Base-by-base conservation (phyloP, 768 basidiomycete species). In the Lentinus tigrinus region DNA sequence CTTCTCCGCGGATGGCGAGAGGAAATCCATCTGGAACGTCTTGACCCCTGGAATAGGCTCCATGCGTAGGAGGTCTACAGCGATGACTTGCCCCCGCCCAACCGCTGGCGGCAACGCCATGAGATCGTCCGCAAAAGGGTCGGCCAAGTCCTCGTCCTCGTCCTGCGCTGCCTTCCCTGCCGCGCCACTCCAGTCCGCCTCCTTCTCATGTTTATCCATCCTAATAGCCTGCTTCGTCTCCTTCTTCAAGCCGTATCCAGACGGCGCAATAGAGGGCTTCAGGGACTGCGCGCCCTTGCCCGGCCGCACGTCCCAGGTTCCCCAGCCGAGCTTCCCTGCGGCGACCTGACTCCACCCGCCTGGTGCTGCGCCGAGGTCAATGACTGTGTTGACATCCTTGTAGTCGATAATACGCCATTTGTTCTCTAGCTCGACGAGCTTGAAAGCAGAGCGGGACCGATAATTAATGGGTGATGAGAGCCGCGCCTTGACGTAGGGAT, bases 301-400 rank as follows among this genome's bases (percentile, higher is more conserved):
- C n/a, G n/a, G n/a, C n/a, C n/a, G 50, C 28, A 19, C n/a, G 37
- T 5, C 49, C 48, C 14, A 52, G 4, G 59, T 62, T 28, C 43
- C 63, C 78, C 81, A 84, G 3, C 86, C 85, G n/a, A 91, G 68
- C 55, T 82, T 80, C 31, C 76, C 77, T 0, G 84, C 81, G 14
- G 84, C 85, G 11, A 94, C 94, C 68, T 97, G 95, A 49, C 88
- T 89, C 95, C 96, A 98, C 0, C 93, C 93, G 0, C 95, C 95
- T 0, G 95, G 96, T 0, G 94, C 92, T 0, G 91, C 91, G 16
- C 96, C 95, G 21, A 97, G 81, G 72, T 97, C 95, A 1, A 95
- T 84, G 0, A 96, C 84, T 17, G 81, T 77, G 1, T 70, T 76
- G 4, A 89, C 82, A 53, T 88, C 78, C 24, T 73, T 70, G 44